Evolutionary conservation across 306 rosid species (phyloP), one percentile per base, ranked within the genome.

Genomic region (Quercus variabilis): DNA sequence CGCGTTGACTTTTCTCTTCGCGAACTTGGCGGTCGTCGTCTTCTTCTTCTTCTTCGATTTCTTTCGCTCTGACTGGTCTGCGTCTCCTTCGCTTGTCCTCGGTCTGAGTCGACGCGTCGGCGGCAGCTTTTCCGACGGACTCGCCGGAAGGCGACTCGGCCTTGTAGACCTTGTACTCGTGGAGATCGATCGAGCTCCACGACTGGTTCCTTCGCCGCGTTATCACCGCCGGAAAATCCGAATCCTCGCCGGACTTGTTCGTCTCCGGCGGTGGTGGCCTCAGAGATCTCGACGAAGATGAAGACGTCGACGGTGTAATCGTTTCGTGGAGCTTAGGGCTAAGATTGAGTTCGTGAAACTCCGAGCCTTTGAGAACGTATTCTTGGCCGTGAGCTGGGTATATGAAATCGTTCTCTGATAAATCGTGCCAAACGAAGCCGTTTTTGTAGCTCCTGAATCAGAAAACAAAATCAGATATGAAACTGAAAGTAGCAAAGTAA

Each of bases 361-460:
- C 96, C 3, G 99, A 93, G 43, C 99, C 99, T 82, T 95, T 95
- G 79, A 95, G 92, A 74, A 95, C 90, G 83, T 95, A 93, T 69
- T 95, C 99, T 35, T 89, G 89, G 23, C 97, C 99, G 41, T 93
- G 97, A 67, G 92, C 90, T 10, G 98, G 99, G 69, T 86, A 86
- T 59, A 95, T 93, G 88, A 91, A 93, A 80, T 95, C 99, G 76
- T 90, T 86, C 88, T 91, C 99, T 28, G 92, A 83, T 71, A 95
- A 88, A 75, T 95, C 99, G 13, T 95, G 97, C 99, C 99, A 95
- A 4, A 95, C 99, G 74, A 95, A 95, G 26, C 98, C 99, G 69
- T 83, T 91, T 73, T 86, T 93, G 85, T 95, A 95, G 85, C 94
- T 85, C 90, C 98, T 95, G 83, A 59, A 82, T 5, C 31, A 51